Conservation (phyloP, 148 eudicot species). For the Amaranthus hypochondriacus region DNA sequence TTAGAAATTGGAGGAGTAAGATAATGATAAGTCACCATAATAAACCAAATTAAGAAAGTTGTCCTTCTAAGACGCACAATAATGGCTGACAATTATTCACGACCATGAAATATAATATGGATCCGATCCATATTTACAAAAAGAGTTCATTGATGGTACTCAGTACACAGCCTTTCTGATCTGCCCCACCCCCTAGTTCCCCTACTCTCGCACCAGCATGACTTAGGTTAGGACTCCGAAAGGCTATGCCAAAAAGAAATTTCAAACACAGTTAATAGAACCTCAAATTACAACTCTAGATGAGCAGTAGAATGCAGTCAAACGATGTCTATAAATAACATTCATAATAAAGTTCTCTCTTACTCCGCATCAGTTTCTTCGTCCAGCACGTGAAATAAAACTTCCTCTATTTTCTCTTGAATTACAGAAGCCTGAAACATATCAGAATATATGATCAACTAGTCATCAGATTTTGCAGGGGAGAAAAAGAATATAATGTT, state of each 20-base stretch:
- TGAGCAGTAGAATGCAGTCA: constrained; percentile 5
- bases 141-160: too few relatives aligned
- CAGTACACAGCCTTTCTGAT: too few relatives aligned
- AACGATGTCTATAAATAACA: constrained; percentile 1
- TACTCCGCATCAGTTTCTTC: constrained; percentile 96
- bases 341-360: constrained; percentile 24
- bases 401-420: constrained; percentile 80
- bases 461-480: constrained; percentile 14
- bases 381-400: constrained; percentile 89
- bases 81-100: too few relatives aligned
- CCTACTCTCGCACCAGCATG: too few relatives aligned
- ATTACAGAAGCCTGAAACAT: constrained; percentile 66
- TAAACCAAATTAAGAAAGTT: too few relatives aligned
- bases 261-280: neutral
- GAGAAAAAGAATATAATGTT: neutral
- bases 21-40: too few relatives aligned
- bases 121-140: too few relatives aligned
- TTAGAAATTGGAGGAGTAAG: too few relatives aligned
- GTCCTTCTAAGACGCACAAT: too few relatives aligned
- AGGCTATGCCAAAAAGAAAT: neutral
- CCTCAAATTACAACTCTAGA: neutral
- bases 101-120: too few relatives aligned
- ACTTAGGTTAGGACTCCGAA: neutral
- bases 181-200: too few relatives aligned
- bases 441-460: neutral